Percentiles rank a stretch among this genome's conserved stretches.
Conservation (phyloP, 306 rosid genomes). For the Cicer cuneatum region DNA sequence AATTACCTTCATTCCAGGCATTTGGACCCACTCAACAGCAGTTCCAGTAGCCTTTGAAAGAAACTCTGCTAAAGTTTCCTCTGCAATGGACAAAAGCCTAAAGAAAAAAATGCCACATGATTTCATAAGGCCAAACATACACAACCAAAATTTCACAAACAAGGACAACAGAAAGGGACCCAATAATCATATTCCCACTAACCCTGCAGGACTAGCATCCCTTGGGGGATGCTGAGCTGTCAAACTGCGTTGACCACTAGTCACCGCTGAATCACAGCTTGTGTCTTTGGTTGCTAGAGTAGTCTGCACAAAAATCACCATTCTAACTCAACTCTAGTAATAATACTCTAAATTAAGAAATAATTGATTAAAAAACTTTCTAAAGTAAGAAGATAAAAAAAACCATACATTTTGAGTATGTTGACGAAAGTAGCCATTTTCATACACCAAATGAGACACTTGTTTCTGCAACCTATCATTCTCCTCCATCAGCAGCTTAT, state of each 20-base stretch:
- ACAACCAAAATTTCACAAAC: constrained; percentile 50
- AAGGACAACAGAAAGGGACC: constrained; percentile 56
- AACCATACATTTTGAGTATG: constrained; percentile 74
- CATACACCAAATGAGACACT: constrained; percentile 93
- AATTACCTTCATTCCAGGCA: constrained; percentile 99
- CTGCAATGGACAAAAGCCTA: constrained; percentile 99
- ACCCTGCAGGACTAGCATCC: constrained; percentile 99
- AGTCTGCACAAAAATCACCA: constrained; percentile 57
- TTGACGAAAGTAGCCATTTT: constrained; percentile 96
- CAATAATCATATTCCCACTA: constrained; percentile 63
- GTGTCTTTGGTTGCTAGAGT: constrained; percentile 89
- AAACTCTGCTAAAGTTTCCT: constrained; percentile 99
- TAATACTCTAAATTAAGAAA: background rate
- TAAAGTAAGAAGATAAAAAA: background rate
- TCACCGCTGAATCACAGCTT: constrained; percentile 93
- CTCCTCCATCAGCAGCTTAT: constrained; percentile 97
- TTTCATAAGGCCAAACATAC: constrained; percentile 53
- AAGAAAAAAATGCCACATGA: constrained; percentile 36
- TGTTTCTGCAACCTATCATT: constrained; percentile 99
- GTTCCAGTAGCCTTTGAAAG: constrained; percentile 99
- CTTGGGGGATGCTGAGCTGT: constrained; percentile 93
- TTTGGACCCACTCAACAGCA: constrained; percentile 99
- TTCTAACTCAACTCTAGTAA: constrained; percentile 28
- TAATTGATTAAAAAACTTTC: background rate
- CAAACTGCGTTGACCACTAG: constrained; percentile 95